Evolutionary conservation across 768 basidiomycete species (phyloP).

Genomic region (Lentinus tigrinus): DNA sequence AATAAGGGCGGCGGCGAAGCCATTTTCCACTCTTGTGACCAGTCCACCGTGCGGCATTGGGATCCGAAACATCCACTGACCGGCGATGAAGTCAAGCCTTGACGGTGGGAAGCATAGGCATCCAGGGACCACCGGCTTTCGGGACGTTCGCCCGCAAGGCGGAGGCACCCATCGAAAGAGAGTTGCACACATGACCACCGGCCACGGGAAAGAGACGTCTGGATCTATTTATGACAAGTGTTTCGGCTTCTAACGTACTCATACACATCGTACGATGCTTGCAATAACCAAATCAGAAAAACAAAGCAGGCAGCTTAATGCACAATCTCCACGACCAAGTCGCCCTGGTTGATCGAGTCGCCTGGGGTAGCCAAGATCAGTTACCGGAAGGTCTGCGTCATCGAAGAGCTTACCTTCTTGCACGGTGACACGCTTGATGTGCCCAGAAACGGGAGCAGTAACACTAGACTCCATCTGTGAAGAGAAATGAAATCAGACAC

Average conservation of each 20-base stretch:
- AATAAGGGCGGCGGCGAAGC: background rate
- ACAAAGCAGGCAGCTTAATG: constrained; percentile 41
- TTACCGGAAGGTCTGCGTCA: background rate
- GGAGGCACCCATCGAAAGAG: background rate
- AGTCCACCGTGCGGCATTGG: background rate
- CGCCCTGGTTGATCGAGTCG: constrained; percentile 94
- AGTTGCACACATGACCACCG: constrained; percentile 6
- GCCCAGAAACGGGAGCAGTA: constrained; percentile 94
- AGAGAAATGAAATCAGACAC: constrained; percentile 23
- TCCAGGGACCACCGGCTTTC: constrained; percentile 4
- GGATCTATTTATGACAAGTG: constrained; percentile 12
- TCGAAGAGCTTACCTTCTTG: constrained; percentile 61
- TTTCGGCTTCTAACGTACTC: constrained; percentile 17
- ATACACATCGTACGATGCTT: constrained; percentile 14
- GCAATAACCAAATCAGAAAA: background rate
- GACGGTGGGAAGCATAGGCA: background rate
- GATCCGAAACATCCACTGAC: background rate
- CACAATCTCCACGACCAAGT: constrained; percentile 86
- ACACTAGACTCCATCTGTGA: constrained; percentile 95
- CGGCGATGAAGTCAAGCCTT: background rate
- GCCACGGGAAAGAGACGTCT: background rate
- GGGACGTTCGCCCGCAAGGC: constrained; percentile 7
- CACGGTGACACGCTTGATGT: constrained; percentile 90
- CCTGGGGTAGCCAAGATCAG: constrained; percentile 40
- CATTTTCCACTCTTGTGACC: constrained; percentile 2